Evolutionary conservation across 495 filamentous ascomycete genomes (phyloP), one percentile per base, ranked within the genome.

Genomic region (Xylaria nigripes): DNA sequence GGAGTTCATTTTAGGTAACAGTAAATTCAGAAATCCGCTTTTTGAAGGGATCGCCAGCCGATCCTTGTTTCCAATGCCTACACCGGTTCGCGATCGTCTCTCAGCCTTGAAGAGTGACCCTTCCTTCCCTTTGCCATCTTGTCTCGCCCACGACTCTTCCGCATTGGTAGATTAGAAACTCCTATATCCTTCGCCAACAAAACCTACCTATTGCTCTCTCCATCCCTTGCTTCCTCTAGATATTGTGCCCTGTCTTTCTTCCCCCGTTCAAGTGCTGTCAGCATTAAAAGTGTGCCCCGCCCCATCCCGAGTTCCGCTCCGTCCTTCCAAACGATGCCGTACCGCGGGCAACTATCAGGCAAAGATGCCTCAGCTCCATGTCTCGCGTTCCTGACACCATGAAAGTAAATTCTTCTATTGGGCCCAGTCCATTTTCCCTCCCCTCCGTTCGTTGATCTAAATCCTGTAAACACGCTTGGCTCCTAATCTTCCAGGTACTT

Each of bases 361-460:
- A n/a, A 19, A 40, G 36, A 40, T 18, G 23, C 23, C 45, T n/a
- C 23, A 41, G n/a, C 23, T 48, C 34, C 24, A 45, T 48, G 44
- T 22, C 21, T 48, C 44, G 45, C 48, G 42, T 48, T 9, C 34
- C 29, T 24, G 44, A 54, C 45, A n/a, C 36, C 36, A 18, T 40
- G 16, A n/a, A 48, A 36, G 43, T 29, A n/a, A 19, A 30, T 32
- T 54, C 45, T 32, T 48, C 44, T 47, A 9, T 38, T 42, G 1
- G n/a, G 22, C 34, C 34, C 24, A 32, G 21, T 44, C n/a, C 32
- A 13, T 43, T 10, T 48, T 32, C 24, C 12, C 43, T 40, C 18
- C 18, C 51, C 34, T 41, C 23, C 1, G 42, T 48, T 45, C 40
- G 25, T 48, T 48, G 25, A 41, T 54, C 44, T 22, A 41, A 47